Evolutionary conservation across 345 rosid genomes (phyloP).

Genomic region (Corchorus capsularis): DNA sequence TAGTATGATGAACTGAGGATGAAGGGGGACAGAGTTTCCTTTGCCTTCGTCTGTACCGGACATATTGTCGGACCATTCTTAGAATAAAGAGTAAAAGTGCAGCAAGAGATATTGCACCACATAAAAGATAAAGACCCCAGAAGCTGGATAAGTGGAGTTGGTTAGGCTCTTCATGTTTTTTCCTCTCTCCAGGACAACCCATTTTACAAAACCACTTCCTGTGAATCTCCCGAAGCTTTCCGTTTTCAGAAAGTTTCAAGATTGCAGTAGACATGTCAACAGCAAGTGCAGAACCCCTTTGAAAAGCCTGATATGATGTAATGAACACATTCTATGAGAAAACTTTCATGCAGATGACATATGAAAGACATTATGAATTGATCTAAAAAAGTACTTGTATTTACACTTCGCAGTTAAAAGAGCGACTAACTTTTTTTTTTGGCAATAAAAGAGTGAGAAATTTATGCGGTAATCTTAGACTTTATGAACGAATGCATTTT

Average conservation of each 20-base stretch:
- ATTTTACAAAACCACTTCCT: slow-evolving; percentile 65
- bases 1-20: slow-evolving; percentile 25
- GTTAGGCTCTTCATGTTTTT: slow-evolving; percentile 37
- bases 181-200: slow-evolving; percentile 45
- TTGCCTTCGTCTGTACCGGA: slow-evolving; percentile 50
- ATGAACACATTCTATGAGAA: background rate
- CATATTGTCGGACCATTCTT: slow-evolving; percentile 53
- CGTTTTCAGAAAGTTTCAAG: slow-evolving; percentile 69
- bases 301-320: slow-evolving; percentile 60
- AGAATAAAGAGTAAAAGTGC: slow-evolving; percentile 54
- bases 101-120: slow-evolving; percentile 44
- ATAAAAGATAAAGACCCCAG: slow-evolving; percentile 78
- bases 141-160: slow-evolving; percentile 70
- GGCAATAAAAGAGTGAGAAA: background rate
- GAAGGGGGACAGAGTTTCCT: slow-evolving; percentile 24
- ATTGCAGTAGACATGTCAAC: slow-evolving; percentile 86
- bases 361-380: background rate
- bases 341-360: background rate
- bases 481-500: slow-evolving; percentile 14
- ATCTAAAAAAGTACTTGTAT: background rate
- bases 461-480: background rate
- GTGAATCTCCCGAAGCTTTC: slow-evolving; percentile 62
- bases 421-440: too few species aligned
- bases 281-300: slow-evolving; percentile 70
- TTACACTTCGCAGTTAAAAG: background rate